Evolutionary conservation across 2,329 filamentous ascomycete genomes (phyloP).

Genomic region (Chaetomiaceae sp.): DNA sequence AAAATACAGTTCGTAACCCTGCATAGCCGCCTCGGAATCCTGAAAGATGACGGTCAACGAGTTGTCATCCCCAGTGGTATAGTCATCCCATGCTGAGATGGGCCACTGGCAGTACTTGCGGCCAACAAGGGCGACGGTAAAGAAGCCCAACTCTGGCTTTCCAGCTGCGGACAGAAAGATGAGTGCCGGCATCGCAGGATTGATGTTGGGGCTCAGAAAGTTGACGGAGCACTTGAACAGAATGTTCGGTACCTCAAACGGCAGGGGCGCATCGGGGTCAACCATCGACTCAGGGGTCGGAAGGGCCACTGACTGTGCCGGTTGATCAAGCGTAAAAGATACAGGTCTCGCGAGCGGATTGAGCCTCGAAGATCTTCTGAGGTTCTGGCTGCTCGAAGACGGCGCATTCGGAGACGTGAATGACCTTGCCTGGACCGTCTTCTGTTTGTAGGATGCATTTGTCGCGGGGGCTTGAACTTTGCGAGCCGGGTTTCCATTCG

Average conservation of each 20-base stretch:
- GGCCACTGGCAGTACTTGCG: constrained; percentile 11
- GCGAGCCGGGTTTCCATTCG: neutral
- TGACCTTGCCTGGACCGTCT: neutral
- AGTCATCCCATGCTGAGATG: constrained; percentile 13
- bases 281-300: neutral
- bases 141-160: constrained; percentile 6
- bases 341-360: neutral
- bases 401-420: neutral
- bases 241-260: neutral
- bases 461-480: neutral
- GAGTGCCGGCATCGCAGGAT: neutral
- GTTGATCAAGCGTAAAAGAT: neutral
- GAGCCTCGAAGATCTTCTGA: neutral
- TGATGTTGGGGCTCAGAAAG: constrained; percentile 2
- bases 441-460: neutral
- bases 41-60: neutral
- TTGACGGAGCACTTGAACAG: neutral
- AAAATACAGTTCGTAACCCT: constrained; percentile 11
- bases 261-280: neutral
- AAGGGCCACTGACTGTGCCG: neutral
- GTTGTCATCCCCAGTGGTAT: neutral
- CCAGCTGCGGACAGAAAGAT: constrained; percentile 7
- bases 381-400: neutral
- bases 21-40: neutral
- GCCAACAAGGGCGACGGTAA: constrained; percentile 1